phyloP scores from a whole-genome alignment of 495 filamentous ascomycete species.

The Penicillium silybi region DNA sequence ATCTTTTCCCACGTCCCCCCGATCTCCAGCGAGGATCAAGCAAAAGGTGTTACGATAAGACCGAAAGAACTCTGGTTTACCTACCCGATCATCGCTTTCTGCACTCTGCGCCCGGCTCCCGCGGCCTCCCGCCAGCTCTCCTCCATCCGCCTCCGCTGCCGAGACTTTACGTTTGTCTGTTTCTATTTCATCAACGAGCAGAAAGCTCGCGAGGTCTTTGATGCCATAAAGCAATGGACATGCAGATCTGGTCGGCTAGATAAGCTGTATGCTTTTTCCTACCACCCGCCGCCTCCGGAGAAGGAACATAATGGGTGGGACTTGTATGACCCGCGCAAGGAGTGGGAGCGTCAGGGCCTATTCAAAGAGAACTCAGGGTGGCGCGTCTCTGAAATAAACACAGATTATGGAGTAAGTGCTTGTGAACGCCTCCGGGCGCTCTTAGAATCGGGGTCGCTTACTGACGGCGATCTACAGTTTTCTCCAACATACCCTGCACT shows the following conservation, averaged over 20 bases:
- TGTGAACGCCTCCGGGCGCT: background rate
- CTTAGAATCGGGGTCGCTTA: background rate
- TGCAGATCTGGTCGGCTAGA: slow-evolving; percentile 82
- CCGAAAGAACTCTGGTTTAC: slow-evolving; percentile 87
- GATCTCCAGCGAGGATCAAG: slow-evolving; percentile 29
- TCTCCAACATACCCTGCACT: slow-evolving; percentile 92
- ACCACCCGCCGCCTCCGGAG: slow-evolving; percentile 69
- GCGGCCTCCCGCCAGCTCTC: slow-evolving; percentile 68
- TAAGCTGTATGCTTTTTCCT: slow-evolving; percentile 88
- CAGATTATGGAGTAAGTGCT: slow-evolving; percentile 62
- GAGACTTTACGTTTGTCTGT: slow-evolving; percentile 89
- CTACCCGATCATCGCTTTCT: slow-evolving; percentile 82
- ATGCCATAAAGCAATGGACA: slow-evolving; percentile 76
- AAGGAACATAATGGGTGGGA: slow-evolving; percentile 76
- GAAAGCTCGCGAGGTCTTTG: slow-evolving; percentile 80
- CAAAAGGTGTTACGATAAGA: slow-evolving; percentile 33
- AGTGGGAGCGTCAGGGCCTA: slow-evolving; percentile 79
- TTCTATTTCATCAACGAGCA: slow-evolving; percentile 79
- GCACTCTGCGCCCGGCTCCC: slow-evolving; percentile 66
- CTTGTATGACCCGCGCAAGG: slow-evolving; percentile 78
- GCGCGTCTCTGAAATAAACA: slow-evolving; percentile 89
- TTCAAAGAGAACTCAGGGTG: slow-evolving; percentile 75
- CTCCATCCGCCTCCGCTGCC: slow-evolving; percentile 81
- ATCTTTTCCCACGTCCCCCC: slow-evolving; percentile 55
- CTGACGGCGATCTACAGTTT: slow-evolving; percentile 54